These are phyloP conservation scores for Kitagawia praeruptora DNA, from an alignment of 129 eudicot species.

Conservation along the genomic window DNA sequence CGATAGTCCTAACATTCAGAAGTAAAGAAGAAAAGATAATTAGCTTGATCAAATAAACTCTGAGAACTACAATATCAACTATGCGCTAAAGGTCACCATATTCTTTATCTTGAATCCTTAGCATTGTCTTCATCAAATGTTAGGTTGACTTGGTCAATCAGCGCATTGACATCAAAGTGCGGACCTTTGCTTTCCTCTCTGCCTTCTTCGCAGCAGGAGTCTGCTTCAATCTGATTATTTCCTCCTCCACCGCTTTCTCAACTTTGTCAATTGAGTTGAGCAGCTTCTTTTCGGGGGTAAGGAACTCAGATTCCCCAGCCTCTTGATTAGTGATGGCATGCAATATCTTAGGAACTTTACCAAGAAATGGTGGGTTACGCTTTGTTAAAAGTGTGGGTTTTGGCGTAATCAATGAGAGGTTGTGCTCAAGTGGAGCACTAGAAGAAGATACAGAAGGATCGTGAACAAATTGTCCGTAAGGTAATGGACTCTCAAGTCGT, in stretches of 20 bases:
- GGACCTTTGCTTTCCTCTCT: conserved; percentile 60
- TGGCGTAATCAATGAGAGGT: conserved; percentile 43
- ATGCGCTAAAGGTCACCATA: not conserved
- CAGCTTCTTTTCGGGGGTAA: conserved; percentile 80
- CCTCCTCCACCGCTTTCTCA: conserved; percentile 73
- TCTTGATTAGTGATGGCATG: conserved; percentile 25
- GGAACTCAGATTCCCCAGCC: conserved; percentile 32
- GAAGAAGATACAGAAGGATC: conserved; percentile 30
- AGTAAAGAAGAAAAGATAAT: not conserved
- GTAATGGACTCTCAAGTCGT: conserved; percentile 35
- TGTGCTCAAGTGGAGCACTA: conserved; percentile 72
- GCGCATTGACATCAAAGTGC: conserved; percentile 77
- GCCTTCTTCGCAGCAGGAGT: conserved; percentile 77
- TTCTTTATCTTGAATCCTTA: not conserved
- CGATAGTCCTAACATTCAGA: not conserved
- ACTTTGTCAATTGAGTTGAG: conserved; percentile 70
- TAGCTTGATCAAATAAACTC: not conserved
- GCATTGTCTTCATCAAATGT: not conserved
- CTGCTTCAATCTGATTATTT: conserved; percentile 43
- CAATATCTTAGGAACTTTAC: conserved; percentile 45
- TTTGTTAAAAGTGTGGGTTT: conserved; percentile 21
- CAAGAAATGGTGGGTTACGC: conserved; percentile 26
- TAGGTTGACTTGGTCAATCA: conserved; percentile 25
- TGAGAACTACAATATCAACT: conserved; percentile 5
- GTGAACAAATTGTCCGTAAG: conserved; percentile 20